Conservation (phyloP, 495 filamentous ascomycete species). For the Corynascus novoguineensis region DNA sequence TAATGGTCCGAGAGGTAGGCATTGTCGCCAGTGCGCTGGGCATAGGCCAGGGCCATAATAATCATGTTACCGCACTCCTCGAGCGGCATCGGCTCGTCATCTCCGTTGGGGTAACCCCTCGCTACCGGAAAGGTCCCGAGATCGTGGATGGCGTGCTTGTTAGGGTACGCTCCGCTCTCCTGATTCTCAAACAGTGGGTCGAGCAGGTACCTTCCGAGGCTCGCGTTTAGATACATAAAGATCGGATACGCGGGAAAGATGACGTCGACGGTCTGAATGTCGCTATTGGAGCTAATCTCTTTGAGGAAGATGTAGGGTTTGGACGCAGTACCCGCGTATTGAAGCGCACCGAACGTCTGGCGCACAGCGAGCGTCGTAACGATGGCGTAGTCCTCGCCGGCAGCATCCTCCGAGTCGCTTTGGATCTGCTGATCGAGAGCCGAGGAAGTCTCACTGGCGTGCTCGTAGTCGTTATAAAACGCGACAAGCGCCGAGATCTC, state of each 20-base stretch:
- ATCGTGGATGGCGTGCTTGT: conserved; percentile 83
- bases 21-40: conserved; percentile 40
- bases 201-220: conserved; percentile 76
- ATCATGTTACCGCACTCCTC: conserved; percentile 96
- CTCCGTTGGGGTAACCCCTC: conserved; percentile 78
- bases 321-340: conserved; percentile 71
- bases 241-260: conserved; percentile 90
- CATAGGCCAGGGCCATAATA: conserved; percentile 73
- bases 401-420: conserved; percentile 62
- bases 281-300: conserved; percentile 91
- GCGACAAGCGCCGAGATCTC: conserved; percentile 55
- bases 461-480: conserved; percentile 66
- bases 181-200: conserved; percentile 89
- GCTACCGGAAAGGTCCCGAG: conserved; percentile 88
- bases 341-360: conserved; percentile 81
- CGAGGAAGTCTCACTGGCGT: conserved; percentile 46
- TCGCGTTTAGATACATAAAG: conserved; percentile 82
- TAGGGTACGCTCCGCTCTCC: conserved; percentile 83
- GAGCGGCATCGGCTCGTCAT: conserved; percentile 88
- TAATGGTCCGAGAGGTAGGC: conserved; percentile 54
- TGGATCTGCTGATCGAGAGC: conserved; percentile 66
- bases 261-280: conserved; percentile 92
- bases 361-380: conserved; percentile 80
- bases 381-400: conserved; percentile 66
- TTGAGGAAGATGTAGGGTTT: conserved; percentile 84